Percentiles rank a stretch among this genome's conserved stretches.
These are phyloP conservation scores for Oryza meyeriana DNA, from an alignment of 176 grass and related monocot species.

Conservation along the genomic window DNA sequence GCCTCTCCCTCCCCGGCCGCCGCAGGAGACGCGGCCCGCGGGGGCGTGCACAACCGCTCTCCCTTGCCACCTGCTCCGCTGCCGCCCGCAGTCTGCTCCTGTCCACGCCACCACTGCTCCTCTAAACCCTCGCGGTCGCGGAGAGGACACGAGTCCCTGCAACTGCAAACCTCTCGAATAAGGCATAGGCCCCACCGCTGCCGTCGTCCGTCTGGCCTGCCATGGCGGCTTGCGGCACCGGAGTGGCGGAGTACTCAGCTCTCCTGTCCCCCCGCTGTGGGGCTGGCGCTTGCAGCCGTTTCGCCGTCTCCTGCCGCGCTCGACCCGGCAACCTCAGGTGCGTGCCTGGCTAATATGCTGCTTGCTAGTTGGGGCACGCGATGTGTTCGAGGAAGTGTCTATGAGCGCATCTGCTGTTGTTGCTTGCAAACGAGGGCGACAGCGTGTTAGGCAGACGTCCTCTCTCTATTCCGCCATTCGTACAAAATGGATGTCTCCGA, in stretches of 20 bases:
- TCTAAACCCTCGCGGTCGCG: neutral
- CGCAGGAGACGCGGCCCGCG: neutral
- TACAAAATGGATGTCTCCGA: neutral
- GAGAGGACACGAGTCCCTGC: neutral
- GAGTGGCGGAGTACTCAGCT: neutral
- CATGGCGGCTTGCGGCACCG: neutral
- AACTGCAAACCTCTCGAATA: too few relatives aligned
- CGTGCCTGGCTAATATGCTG: neutral
- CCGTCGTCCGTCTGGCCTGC: neutral
- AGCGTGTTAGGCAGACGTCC: neutral
- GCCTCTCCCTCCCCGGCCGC: neutral
- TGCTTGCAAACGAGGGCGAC: neutral
- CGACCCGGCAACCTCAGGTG: constrained; percentile 44
- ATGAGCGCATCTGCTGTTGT: neutral
- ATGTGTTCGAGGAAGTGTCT: neutral
- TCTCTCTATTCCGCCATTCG: neutral
- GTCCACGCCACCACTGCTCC: too few relatives aligned
- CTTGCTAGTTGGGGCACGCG: neutral
- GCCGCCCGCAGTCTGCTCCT: neutral
- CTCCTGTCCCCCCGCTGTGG: neutral
- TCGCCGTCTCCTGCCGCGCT: constrained; percentile 38
- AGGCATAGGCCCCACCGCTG: neutral
- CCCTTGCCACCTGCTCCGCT: neutral
- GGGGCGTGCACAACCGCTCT: neutral
- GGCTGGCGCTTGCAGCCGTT: neutral